Conservation (phyloP, 2,329 filamentous ascomycete species). For the Phialophora tarda region DNA sequence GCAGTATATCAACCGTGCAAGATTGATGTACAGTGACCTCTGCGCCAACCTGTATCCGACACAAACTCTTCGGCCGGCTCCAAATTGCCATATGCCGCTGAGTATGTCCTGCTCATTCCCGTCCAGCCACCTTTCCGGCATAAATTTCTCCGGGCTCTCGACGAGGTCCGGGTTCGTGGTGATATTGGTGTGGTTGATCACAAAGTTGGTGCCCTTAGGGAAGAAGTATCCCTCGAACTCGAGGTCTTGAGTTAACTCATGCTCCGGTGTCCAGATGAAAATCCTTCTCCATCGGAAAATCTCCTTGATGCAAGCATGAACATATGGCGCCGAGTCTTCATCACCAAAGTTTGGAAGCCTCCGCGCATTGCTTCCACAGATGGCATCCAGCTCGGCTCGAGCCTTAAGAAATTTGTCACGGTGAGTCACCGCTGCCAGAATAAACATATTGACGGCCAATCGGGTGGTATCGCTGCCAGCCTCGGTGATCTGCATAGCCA, state of each 20-base stretch:
- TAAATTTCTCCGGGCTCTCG: slow-evolving; percentile 43
- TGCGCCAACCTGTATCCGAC: slow-evolving; percentile 45
- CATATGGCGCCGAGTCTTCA: slow-evolving; percentile 40
- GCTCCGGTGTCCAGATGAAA: slow-evolving; percentile 40
- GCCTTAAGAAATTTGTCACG: slow-evolving; percentile 40
- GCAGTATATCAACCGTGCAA: slow-evolving; percentile 43
- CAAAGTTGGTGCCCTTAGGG: slow-evolving; percentile 43
- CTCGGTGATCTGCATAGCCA: slow-evolving; percentile 49
- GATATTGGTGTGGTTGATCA: slow-evolving; percentile 45
- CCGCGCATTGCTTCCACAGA: slow-evolving; percentile 31
- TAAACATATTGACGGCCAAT: slow-evolving; percentile 46
- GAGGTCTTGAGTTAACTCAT: slow-evolving; percentile 40
- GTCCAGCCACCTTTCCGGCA: slow-evolving; percentile 49
- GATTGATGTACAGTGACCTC: slow-evolving; percentile 43
- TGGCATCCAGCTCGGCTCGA: slow-evolving; percentile 35
- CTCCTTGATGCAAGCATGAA: slow-evolving; percentile 42
- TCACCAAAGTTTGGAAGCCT: slow-evolving; percentile 40
- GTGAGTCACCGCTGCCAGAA: slow-evolving; percentile 41
- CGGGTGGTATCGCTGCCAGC: slow-evolving; percentile 55
- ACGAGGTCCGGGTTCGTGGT: slow-evolving; percentile 37
- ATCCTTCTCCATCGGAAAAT: slow-evolving; percentile 43
- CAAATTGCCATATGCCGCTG: slow-evolving; percentile 47
- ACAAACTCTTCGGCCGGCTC: slow-evolving; percentile 46
- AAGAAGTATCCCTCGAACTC: slow-evolving; percentile 43
- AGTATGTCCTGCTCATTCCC: slow-evolving; percentile 41